Evolutionary conservation across 2,329 filamentous ascomycete genomes (phyloP), one percentile per base, ranked within the genome.

Genomic region (Phialemonium atrogriseum): DNA sequence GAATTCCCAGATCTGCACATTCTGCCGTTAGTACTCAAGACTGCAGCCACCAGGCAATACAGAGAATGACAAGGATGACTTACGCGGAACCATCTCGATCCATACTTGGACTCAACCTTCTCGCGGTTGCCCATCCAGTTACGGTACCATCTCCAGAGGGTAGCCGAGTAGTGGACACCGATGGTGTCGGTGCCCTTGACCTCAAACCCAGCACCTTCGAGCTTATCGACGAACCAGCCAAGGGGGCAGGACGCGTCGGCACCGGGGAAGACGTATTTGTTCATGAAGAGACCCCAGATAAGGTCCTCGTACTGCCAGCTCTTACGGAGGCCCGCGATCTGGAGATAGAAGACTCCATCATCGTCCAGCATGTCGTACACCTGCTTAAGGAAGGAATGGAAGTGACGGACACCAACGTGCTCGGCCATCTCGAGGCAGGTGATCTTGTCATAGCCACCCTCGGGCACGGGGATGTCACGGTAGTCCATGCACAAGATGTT

Each of bases 221-320:
- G 74, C 54, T 77, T 78, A 59, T 86, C 77, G 47, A 94, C 69
- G 49, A 91, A 85, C 62, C 80, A 91, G 46, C 85, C 86, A 29
- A 98, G 77, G 31, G 91, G 91, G 36, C 87, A 94, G 25, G 85
- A 94, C 32, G 91, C 91, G 55, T 96, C 91, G 31, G 91, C 91
- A 55, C 91, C 91, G 20, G 88, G 91, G 75, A 96, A 96, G 58
- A 96, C 73, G 62, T 96, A 94, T 69, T 94, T 95, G 80, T 96
- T 96, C 87, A 96, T 94, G 74, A 95, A 96, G 27, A 96, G 73
- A 56, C 91, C 91, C 91, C 91, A 96, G 59, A 89, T 84, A 31
- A 95, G 74, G 64, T 96, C 89, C 70, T 96, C 88, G 54, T 94
- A 96, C 62, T 96, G 91, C 91, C 91, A 96, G 42, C 73, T 69